Evolutionary conservation across 495 filamentous ascomycete genomes (phyloP), one percentile per base, ranked within the genome.

Genomic region (Saxophila tyrrhenica): DNA sequence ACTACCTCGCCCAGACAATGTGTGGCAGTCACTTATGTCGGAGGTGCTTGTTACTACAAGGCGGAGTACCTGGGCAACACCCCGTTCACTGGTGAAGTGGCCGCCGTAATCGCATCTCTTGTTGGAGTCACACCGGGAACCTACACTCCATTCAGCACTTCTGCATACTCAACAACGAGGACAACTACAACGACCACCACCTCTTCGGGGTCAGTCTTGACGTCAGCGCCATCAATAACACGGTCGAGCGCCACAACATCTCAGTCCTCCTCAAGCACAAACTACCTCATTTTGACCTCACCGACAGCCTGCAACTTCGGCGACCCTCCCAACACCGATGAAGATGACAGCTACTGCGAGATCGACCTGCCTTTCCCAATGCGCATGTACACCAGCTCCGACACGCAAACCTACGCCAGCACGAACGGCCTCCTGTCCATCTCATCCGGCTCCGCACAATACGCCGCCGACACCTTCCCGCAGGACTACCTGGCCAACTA

Each of bases 381-480:
- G 22, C 53, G 25, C 13, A 54, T 60, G 21, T 63, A 60, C 57
- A 29, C 48, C 17, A 2, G 46, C 19, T 32, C 23, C 1, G 21
- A 22, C 25, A 44, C 45, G 16, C 46, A 42, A 16, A 41, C 45
- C 42, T 60, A 54, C 51, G 50, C 51, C 17, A 52, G 49, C 51
- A 58, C 54, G 16, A 63, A 63, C 54, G 61, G 61, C 19, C 51
- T 50, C 55, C 48, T 58, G 38, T 58, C 54, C 46, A 55, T 62
- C 56, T 20, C 45, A 24, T 35, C 45, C 48, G 60, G 60, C 49
- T 25, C 16, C 35, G 3, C 48, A 2, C 52, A 56, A 23, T 62
- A 62, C 46, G 38, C 35, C 16, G 15, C 41, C 10, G 3, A 16
- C 8, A 2, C 48, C 15, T 29, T 62, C 16, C 60, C 56, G n/a